Conservation (phyloP, 2,329 filamentous ascomycete species). For the Pseudogymnoascus sp. region DNA sequence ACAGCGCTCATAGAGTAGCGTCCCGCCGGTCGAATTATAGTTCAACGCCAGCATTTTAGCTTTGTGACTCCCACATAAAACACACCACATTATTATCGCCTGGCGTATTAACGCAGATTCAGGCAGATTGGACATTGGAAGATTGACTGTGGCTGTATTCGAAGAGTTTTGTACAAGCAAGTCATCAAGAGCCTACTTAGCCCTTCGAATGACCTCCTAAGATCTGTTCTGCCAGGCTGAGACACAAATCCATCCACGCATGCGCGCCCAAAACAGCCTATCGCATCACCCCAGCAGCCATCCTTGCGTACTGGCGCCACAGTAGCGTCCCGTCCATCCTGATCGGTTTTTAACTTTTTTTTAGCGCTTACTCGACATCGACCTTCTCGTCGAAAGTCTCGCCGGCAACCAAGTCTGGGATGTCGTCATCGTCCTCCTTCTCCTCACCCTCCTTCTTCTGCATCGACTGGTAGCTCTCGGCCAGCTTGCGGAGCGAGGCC, state of each 20-base stretch:
- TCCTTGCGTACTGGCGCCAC: not conserved
- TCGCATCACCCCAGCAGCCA: conserved; percentile 3
- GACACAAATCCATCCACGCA: conserved; percentile 8
- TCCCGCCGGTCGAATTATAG: not conserved
- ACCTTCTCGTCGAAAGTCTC: conserved; percentile 98
- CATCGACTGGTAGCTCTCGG: conserved; percentile 98
- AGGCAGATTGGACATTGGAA: conserved; percentile 2
- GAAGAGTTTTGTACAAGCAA: conserved; percentile 8
- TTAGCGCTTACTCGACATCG: conserved; percentile 41
- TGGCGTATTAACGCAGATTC: not conserved
- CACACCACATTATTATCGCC: not conserved
- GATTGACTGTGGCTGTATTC: conserved; percentile 9
- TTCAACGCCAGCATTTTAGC: not conserved
- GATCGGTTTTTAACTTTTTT: not conserved
- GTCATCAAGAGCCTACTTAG: conserved; percentile 7
- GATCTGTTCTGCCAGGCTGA: conserved; percentile 6
- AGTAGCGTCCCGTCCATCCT: conserved; percentile 3
- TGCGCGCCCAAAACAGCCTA: conserved; percentile 7
- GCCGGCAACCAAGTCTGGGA: conserved; percentile 92
- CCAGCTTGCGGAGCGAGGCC: conserved; percentile 93
- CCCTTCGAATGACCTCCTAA: conserved; percentile 5
- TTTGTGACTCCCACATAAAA: not conserved
- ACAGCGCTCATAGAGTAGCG: not conserved
- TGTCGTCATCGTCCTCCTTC: conserved; percentile 80
- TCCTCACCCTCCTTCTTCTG: conserved; percentile 84